A percentile compares a stretch with the other conserved stretches of the same genome.
Conservation (phyloP, 192 early-diverging fungal genomes). For the Coemansia sp. region DNA sequence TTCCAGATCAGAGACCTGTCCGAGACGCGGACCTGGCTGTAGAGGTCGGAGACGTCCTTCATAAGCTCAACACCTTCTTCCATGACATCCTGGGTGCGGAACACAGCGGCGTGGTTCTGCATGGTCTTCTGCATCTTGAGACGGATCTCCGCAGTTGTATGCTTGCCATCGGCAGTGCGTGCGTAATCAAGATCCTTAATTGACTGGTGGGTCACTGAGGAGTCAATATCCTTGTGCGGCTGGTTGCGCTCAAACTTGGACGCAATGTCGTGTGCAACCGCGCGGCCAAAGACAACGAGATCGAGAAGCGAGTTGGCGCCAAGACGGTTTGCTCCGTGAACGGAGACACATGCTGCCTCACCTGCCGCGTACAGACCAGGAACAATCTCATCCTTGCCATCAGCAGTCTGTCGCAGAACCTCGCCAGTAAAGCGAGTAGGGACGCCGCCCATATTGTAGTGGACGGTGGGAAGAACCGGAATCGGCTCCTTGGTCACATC, state of each 20-base stretch:
- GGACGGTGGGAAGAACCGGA: constrained; percentile 97
- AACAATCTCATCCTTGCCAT: constrained; percentile 90
- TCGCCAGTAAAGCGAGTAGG: constrained; percentile 97
- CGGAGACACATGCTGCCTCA: constrained; percentile 96
- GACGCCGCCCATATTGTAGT: constrained; percentile 99
- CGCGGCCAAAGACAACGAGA: constrained; percentile 98
- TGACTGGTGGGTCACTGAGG: constrained; percentile 82
- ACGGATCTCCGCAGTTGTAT: constrained; percentile 81
- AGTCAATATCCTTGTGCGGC: constrained; percentile 78
- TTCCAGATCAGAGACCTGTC: constrained; percentile 98
- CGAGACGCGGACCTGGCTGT: constrained; percentile 81
- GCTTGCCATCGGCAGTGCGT: constrained; percentile 78
- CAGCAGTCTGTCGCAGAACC: constrained; percentile 73
- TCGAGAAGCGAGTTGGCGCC: constrained; percentile 98
- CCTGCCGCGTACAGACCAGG: constrained; percentile 98
- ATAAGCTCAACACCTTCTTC: constrained; percentile 90
- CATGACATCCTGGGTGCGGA: constrained; percentile 86
- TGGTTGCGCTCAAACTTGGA: constrained; percentile 86
- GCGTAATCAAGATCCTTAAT: constrained; percentile 96
- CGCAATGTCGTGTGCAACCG: constrained; percentile 90
- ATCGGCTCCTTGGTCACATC: constrained; percentile 99
- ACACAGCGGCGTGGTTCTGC: constrained; percentile 97
- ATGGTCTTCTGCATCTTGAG: constrained; percentile 97
- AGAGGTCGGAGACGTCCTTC: constrained; percentile 74
- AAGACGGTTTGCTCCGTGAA: constrained; percentile 98